phyloP scores from a whole-genome alignment of 768 basidiomycete species.

The Hygrocybe punicea region DNA sequence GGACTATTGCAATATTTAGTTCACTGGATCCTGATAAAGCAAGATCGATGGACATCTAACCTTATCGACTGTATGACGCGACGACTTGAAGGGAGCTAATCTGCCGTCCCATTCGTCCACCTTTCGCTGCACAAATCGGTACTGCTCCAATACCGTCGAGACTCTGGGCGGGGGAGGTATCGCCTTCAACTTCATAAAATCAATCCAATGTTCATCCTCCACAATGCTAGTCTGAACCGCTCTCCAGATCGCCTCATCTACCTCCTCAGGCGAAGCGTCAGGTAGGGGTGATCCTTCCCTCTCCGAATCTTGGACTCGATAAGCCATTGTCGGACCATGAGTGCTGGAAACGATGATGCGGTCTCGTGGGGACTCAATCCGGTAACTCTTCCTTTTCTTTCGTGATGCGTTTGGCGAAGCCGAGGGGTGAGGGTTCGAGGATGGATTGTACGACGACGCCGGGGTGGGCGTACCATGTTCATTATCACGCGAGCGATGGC shows the following conservation, averaged over 20 bases:
- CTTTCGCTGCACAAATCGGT: constrained; percentile 49
- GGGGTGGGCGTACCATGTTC: not conserved
- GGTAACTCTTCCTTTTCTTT: constrained; percentile 8
- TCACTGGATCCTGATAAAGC: not conserved
- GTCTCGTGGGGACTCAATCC: constrained; percentile 1
- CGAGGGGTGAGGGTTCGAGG: not conserved
- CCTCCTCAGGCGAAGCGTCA: constrained; percentile 28
- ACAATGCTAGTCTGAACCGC: constrained; percentile 45
- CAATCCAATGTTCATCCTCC: constrained; percentile 43
- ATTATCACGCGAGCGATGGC: not conserved
- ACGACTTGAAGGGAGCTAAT: constrained; percentile 39
- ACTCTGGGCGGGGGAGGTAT: constrained; percentile 40
- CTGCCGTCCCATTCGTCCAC: constrained; percentile 45
- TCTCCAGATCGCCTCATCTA: constrained; percentile 41
- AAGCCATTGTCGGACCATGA: not conserved
- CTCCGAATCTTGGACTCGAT: not conserved
- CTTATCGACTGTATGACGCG: constrained; percentile 41
- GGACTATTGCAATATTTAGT: constrained; percentile 28
- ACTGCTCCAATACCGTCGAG: constrained; percentile 46
- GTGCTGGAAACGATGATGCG: not conserved
- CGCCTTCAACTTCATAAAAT: constrained; percentile 41
- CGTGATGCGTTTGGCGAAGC: not conserved
- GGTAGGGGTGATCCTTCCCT: not conserved
- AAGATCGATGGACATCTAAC: constrained; percentile 30
- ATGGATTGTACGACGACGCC: not conserved